Percentiles rank a stretch among this genome's conserved stretches.
These are phyloP conservation scores for Carex parvula DNA, from an alignment of 176 grass and related monocot species.

Conservation along the genomic window DNA sequence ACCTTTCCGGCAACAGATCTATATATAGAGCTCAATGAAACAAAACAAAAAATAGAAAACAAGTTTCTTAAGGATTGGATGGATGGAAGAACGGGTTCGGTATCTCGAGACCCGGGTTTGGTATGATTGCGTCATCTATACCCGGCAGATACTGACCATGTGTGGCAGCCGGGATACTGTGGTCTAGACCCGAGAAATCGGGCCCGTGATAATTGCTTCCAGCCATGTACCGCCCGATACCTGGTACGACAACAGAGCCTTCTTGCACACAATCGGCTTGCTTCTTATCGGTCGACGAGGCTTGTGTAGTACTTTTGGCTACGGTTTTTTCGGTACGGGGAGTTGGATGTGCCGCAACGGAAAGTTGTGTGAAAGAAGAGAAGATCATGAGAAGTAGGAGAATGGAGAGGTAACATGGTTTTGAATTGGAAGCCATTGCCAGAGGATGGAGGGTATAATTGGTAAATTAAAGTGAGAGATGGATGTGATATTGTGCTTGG, in stretches of 20 bases:
- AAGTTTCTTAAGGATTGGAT: slow-evolving; percentile 16
- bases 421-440: slow-evolving; percentile 5
- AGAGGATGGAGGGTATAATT: background rate
- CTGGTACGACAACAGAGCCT: slow-evolving; percentile 53
- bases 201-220: slow-evolving; percentile 38
- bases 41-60: background rate
- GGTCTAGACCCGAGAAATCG: slow-evolving; percentile 46
- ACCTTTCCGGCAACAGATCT: background rate
- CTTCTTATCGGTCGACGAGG: slow-evolving; percentile 5
- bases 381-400: slow-evolving; percentile 29
- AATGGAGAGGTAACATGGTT: slow-evolving; percentile 22
- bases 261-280: slow-evolving; percentile 32
- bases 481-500: background rate
- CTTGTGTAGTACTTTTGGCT: background rate
- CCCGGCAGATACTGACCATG: slow-evolving; percentile 53
- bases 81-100: slow-evolving; percentile 65
- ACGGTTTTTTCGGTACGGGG: background rate
- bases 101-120: slow-evolving; percentile 80
- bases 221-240: slow-evolving; percentile 38
- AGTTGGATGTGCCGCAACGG: slow-evolving; percentile 36
- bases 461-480: background rate
- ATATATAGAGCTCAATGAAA: background rate
- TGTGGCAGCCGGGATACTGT: slow-evolving; percentile 70
- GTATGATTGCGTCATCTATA: slow-evolving; percentile 71
- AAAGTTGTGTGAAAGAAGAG: slow-evolving; percentile 30